Base-by-base conservation (phyloP, 345 rosid genomes). In the Clarkia xantiana region DNA sequence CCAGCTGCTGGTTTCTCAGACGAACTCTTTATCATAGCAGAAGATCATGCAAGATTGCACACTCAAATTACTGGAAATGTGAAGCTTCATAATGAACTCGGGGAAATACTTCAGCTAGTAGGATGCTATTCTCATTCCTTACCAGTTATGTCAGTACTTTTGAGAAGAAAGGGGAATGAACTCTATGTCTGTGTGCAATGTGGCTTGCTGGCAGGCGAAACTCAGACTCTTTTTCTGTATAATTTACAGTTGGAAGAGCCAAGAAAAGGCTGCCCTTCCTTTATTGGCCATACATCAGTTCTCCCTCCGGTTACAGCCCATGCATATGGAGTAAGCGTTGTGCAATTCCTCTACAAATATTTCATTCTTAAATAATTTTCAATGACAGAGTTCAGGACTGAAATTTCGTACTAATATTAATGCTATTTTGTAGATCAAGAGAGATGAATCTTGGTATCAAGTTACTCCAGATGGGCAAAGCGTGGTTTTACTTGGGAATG, bases 101-200 rank as follows among this genome's bases (percentile, higher is more conserved):
- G 63, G 40, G 74, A 71, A 52, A 61, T 42, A 51, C 49, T 60
- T 68, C 74, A 76, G 45, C 66, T 77, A 58, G 65, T 78, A 45
- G 98, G 98, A 59, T 72, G 93, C 73, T 91, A 91, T 73, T 62
- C 73, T 52, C 93, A 77, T 53, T 93, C 79, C 25, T 44, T 62
- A 64, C 93, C 84, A 38, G 53, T 83, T 67, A 60, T 68, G 54
- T 67, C 81, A 18, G 63, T 90, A 51, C 61, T 67, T 61, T 64
- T 83, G 57, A 66, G 72, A 52, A 48, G 70, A 63, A 54, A 58
- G 15, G 85, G 69, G 40, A 62, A 64, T 74, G 80, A 75, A 66
- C 66, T 81, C 52, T 71, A 67, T 52, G 57, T 90, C 47, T 84
- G 80, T 54, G 79, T 61, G 63, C 58, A 72, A 54, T 79, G 94